A percentile compares a stretch with the other conserved stretches of the same genome.
These are phyloP conservation scores for Triticum dicoccoides DNA, from an alignment of 176 grass and related monocot species.

Conservation along the genomic window DNA sequence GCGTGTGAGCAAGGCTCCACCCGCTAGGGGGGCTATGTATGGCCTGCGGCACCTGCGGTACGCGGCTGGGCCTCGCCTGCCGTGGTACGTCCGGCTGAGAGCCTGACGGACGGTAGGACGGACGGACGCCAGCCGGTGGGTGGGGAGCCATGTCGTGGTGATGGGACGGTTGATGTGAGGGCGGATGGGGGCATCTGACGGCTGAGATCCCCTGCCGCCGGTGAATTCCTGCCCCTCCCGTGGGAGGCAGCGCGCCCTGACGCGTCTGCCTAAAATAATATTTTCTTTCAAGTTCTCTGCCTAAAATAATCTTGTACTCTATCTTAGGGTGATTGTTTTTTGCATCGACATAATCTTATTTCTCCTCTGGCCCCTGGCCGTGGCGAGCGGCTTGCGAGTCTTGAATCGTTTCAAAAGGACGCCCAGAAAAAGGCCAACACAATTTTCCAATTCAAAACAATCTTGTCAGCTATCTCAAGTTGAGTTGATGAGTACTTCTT, in stretches of 20 bases:
- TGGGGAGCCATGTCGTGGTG: not conserved
- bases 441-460: too few species aligned
- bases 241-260: not conserved
- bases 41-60: not conserved
- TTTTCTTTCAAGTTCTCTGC: not conserved
- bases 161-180: not conserved
- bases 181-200: slow-evolving; percentile 26
- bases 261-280: not conserved
- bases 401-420: not conserved
- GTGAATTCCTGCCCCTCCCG: not conserved
- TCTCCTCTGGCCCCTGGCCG: not conserved
- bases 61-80: not conserved
- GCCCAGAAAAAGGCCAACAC: not conserved
- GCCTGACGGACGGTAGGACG: not conserved
- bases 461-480: too few species aligned
- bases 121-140: not conserved
- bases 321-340: too few species aligned
- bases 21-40: not conserved
- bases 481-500: too few species aligned
- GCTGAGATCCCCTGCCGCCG: slow-evolving; percentile 4
- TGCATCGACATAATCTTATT: not conserved
- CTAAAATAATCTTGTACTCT: too few species aligned
- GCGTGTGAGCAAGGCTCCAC: not conserved
- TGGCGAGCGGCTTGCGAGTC: too few species aligned
- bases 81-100: not conserved